Evolutionary conservation across 805 yeast genomes (phyloP), one percentile per base, ranked within the genome.

Genomic region (Yarrowia sp.): DNA sequence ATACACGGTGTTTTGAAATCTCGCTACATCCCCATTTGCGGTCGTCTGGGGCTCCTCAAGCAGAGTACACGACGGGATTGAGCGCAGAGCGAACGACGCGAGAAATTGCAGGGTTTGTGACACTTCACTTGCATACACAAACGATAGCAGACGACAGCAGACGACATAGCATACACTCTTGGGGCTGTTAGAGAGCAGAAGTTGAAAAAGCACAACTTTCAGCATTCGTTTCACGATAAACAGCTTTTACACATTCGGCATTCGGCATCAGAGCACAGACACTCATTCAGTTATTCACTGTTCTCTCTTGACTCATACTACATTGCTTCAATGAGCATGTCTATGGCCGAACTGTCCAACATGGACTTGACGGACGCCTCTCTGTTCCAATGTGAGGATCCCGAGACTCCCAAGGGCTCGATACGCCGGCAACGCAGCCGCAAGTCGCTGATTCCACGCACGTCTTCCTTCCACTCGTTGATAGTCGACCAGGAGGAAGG

Each of bases 1-100:
- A 59, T 59, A 43, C 52, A 59, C 65, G 42, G 52, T 59, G 65
- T 59, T 59, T 59, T 59, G 65, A 59, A 59, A 45, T 59, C 52
- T 45, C 40, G 32, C 65, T 59, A 59, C 63, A 56, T 42, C 48
- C 63, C 63, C 63, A 56, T 41, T 41, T 56, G n/a, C 19, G 9
- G 63, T 45, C 63, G 48, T 10, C 48, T 56, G 48, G 63, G 48
- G 46, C 48, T 26, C 7, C 32, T 26, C 32, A 26, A 26, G 32
- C 32, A 26, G 32, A 5, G 32, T 26, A 26, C 32, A 26, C 32
- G 32, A 26, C 32, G 32, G 32, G 32, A 26, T 26, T 26, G 32
- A 26, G 32, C 32, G 32, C 32, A 26, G 32, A 26, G 32, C 32
- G 32, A 26, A 26, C 32, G 32, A 26, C 32, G 32, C 32, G 32